Percentiles rank a stretch among this genome's conserved stretches.
Conservation (phyloP, 257 asterid genomes). For the Lavandula angustifolia region DNA sequence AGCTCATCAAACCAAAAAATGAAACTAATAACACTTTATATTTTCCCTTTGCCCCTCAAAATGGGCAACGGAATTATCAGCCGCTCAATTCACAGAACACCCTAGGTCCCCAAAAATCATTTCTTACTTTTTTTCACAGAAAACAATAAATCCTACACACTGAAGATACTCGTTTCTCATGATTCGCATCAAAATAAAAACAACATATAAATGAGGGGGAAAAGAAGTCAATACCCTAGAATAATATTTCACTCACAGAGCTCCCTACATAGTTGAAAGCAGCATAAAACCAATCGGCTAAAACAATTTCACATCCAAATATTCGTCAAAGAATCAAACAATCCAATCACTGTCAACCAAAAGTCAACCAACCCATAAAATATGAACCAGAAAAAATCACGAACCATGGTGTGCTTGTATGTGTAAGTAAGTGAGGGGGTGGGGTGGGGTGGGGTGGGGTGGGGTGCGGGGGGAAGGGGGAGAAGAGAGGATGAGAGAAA, state of each 20-base stretch:
- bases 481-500: conserved; percentile 18
- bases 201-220: not conserved
- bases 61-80: conserved; percentile 9
- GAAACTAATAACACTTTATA: no score
- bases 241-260: conserved; percentile 21
- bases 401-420: conserved; percentile 18
- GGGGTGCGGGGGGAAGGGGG: not conserved
- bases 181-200: conserved; percentile 15
- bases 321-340: conserved; percentile 33
- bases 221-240: conserved; percentile 9
- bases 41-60: not conserved
- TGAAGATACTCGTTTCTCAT: conserved; percentile 23
- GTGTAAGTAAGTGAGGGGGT: conserved; percentile 16
- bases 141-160: not conserved
- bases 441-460: not conserved
- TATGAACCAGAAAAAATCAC: conserved; percentile 7
- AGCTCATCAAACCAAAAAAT: not conserved
- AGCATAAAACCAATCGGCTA: conserved; percentile 27
- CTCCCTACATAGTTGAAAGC: conserved; percentile 25
- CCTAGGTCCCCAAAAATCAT: conserved; percentile 9
- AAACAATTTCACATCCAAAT: conserved; percentile 24
- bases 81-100: conserved; percentile 20
- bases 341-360: conserved; percentile 30
- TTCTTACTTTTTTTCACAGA: not conserved
- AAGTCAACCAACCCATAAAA: conserved; percentile 37